Evolutionary conservation across 176 grass and related monocot species (phyloP), one percentile per base, ranked within the genome.

Genomic region (Oryza meyeriana): DNA sequence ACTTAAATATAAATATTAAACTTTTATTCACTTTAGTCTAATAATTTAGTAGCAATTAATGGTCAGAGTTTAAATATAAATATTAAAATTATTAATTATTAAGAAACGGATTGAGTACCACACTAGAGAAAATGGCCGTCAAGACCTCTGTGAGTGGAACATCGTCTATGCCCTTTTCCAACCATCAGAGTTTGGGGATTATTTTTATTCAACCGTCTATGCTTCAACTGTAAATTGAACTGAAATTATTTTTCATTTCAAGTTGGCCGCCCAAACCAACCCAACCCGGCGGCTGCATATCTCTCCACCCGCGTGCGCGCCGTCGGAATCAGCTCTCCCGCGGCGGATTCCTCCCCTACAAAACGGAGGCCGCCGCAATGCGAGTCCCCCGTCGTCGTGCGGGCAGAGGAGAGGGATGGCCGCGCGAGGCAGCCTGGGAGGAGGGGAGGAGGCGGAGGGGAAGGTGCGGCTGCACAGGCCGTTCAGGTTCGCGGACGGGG

Each of bases 401-500:
- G n/a, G 50, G n/a, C 18, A 13, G 47, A 70, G 45, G 48, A n/a
- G 71, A 38, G 18, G 48, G 1, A 78, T 78, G 74, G 64, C 65
- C 20, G 39, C 74, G 12, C 17, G 9, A 66, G 63, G 72, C 63
- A 31, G 58, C 40, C 31, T n/a, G n/a, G 66, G 66, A 28, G 63
- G 66, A 44, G 67, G 41, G 4, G 47, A 22, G 41, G 72, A 38
- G 26, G 62, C 16, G 12, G 14, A 41, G 32, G 45, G 26, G 34
- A 50, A 64, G 63, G 66, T 74, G 42, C 33, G 79, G 24, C 61
- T 84, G 79, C 66, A 79, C 80, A 58, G 82, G 69, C 70, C 87
- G 79, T 87, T 91, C 75, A 28, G 68, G 61, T 87, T 84, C 28
- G 74, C 84, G 20, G 89, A 91, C 26, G 16, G 61, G 40, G 12